Base-by-base conservation (phyloP, 345 rosid genomes). In the Crucihimalaya himalaica region DNA sequence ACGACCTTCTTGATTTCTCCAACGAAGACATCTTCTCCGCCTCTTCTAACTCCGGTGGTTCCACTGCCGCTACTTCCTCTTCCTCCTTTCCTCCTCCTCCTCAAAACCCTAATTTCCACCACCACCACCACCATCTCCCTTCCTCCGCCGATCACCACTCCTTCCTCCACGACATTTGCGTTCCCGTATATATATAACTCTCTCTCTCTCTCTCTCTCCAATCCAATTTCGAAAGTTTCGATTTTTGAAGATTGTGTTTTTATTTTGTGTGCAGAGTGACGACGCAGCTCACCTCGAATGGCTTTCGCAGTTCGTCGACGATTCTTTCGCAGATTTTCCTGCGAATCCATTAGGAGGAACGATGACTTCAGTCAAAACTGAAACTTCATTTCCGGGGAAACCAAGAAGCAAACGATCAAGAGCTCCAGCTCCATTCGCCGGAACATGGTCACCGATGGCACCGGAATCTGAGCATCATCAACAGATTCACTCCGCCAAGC, bases 231-330 rank as follows among this genome's bases (percentile, higher is more conserved):
- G 39, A 0, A 56, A 10, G 13, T 58, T 34, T 53, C 5, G 23
- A 29, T 6, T 50, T 42, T 52, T 20, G 1, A 48, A 31, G 39
- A 46, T 32, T 42, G 8, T 21, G 1, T 37, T 57, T 32, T 46
- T 4, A 6, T 5, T 31, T 21, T 28, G 61, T 42, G 21, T 23
- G 19, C 66, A 92, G 97, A 83, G 79, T 68, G 94, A 92, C 65
- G 96, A 92, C 42, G 89, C 85, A 48, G 97, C 97, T 15, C 93
- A 92, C 78, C 71, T 92, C 15, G 97, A 92, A 58, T 89, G 96
- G 97, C 79, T 92, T 9, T 89, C 96, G 13, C 87, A 73, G 51
- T 86, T 92, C 79, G 94, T 88, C 0, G 92, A 92, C 66, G 96
- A 89, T 61, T 90, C 93, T 2, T 90, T 85, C 73, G 42, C 78